Evolutionary conservation across 345 rosid species (phyloP).

Genomic region (Bruguiera gymnorhiza): DNA sequence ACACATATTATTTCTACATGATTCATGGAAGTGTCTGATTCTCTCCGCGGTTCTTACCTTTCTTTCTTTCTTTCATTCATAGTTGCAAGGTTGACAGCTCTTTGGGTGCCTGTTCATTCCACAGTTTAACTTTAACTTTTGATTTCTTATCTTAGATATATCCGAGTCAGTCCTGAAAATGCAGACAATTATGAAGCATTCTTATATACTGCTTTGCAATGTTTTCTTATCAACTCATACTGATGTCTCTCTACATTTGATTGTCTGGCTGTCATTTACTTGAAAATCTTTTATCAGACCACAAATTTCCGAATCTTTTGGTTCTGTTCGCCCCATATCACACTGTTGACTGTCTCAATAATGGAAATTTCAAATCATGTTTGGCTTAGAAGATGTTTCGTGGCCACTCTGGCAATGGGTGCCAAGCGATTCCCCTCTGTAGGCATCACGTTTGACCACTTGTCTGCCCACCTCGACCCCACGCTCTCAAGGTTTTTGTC

Average conservation of each 20-base stretch:
- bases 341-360: background rate
- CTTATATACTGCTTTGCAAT: background rate
- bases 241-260: background rate
- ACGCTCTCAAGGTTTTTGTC: background rate
- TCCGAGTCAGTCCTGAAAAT: background rate
- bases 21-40: background rate
- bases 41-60: background rate
- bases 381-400: background rate
- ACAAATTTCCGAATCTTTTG: background rate
- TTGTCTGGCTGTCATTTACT: conserved; percentile 5
- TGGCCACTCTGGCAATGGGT: conserved; percentile 11
- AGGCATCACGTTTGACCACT: background rate
- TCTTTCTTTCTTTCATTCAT: background rate
- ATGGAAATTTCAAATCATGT: background rate
- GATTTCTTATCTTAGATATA: background rate
- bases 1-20: conserved; percentile 14
- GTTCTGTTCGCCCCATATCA: background rate
- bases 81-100: too few species aligned
- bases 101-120: too few species aligned
- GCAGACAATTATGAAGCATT: background rate
- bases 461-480: background rate
- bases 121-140: background rate
- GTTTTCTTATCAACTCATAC: too few species aligned
- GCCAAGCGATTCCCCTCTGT: background rate
- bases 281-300: background rate